Evolutionary conservation across 345 rosid genomes (phyloP).

Genomic region (Anacardium occidentale): DNA sequence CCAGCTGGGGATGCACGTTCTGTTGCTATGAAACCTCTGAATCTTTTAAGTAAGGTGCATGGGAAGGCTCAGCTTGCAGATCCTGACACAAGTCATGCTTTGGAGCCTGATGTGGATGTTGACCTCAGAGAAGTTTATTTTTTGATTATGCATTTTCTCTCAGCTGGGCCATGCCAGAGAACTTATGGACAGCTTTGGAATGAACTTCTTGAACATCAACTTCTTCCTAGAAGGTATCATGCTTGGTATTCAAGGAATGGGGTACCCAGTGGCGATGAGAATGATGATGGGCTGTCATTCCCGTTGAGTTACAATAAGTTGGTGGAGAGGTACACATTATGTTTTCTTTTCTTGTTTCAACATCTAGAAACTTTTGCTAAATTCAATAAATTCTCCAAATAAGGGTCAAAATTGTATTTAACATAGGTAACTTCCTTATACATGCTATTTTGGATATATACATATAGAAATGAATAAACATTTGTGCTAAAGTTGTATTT

Average conservation of each 20-base stretch:
- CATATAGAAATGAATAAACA: constrained; percentile 1
- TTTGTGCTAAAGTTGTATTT: constrained; percentile 3
- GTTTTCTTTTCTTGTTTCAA: constrained; percentile 17
- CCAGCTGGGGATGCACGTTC: constrained; percentile 53
- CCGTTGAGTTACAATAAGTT: constrained; percentile 67
- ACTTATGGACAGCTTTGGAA: constrained; percentile 72
- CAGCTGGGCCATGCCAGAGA: constrained; percentile 83
- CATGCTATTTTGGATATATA: neutral
- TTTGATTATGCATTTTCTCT: constrained; percentile 90
- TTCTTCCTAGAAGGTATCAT: constrained; percentile 93
- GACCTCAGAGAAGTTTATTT: constrained; percentile 89
- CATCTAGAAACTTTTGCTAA: neutral
- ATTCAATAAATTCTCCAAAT: neutral
- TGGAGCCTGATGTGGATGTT: constrained; percentile 55
- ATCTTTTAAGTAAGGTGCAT: constrained; percentile 53
- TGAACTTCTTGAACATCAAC: constrained; percentile 87
- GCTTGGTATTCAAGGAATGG: constrained; percentile 93
- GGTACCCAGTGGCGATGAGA: constrained; percentile 54
- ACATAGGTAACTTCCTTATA: neutral
- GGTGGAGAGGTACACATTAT: constrained; percentile 61
- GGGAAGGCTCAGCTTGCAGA: constrained; percentile 51
- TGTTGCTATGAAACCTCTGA: constrained; percentile 61
- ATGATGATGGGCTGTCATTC: constrained; percentile 77
- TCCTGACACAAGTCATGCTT: constrained; percentile 33
- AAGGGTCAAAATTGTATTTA: neutral